Evolutionary conservation across 106 monocot genomes (phyloP), one percentile per base, ranked within the genome.

Genomic region (Apostasia ramifera): DNA sequence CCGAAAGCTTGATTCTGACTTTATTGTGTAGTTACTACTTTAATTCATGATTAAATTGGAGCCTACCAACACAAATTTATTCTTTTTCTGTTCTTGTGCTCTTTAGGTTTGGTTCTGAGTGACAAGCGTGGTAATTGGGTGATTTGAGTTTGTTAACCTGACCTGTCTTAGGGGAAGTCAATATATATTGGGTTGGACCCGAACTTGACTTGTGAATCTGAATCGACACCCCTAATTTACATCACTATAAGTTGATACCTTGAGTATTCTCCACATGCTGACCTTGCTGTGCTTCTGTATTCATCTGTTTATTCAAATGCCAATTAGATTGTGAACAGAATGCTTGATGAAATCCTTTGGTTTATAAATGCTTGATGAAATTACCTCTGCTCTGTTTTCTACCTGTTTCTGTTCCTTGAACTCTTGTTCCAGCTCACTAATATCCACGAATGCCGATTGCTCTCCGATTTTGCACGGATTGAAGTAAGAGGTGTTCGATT

Each of bases 351-450:
- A 26, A 26, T 26, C 26, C 26, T 26, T 26, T 26, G 26, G 26
- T 26, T 26, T 0, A 26, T 26, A 26, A 26, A 26, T 26, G 26
- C 26, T 50, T 50, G 50, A 50, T 50, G 4, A 5, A 5, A 4
- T 5, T 50, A 50, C 50, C 50, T 50, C 50, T 50, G 50, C 50
- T 50, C 6, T 50, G 67, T 88, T 82, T 67, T 87, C 81, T 13
- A 53, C 55, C 63, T 75, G 78, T 73, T 71, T 91, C 13, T 72
- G 82, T 61, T 89, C 84, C 67, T 65, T 88, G 42, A 88, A 85
- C 80, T 90, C 84, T 46, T 88, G 83, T 66, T 91, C 91, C 68
- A 95, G 59, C 8, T 91, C 91, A 57, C 83, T 48, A 13, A 95
- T 95, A 72, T 84, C 94, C 10, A 91, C 77, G 71, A 88, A 66